Conservation (phyloP, 2,329 filamentous ascomycete species). For the Aureobasidium uvarum region DNA sequence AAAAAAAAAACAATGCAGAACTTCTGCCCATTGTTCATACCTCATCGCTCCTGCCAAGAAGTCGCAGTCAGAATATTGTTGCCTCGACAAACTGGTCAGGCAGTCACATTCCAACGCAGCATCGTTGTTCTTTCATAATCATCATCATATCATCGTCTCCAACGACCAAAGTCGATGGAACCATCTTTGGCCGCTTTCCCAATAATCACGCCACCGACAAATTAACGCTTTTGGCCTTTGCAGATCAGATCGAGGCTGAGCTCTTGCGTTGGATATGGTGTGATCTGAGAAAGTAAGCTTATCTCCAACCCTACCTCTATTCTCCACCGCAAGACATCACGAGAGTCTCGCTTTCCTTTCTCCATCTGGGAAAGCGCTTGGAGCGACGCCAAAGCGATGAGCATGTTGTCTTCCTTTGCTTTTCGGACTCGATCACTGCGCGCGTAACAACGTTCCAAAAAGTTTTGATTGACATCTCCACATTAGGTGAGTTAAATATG, state of each 20-base stretch:
- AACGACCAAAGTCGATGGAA: too few relatives aligned
- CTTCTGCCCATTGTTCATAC: not conserved
- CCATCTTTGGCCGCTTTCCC: not conserved
- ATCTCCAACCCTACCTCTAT: not conserved
- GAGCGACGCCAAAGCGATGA: too few relatives aligned
- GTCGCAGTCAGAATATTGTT: not conserved
- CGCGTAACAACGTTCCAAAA: not conserved
- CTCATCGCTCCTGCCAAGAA: not conserved
- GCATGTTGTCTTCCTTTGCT: not conserved
- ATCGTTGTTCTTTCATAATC: not conserved
- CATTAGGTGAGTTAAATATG: not conserved
- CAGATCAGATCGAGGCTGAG: not conserved
- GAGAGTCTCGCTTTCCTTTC: not conserved
- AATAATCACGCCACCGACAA: not conserved
- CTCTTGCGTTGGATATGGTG: not conserved
- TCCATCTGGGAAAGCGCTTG: not conserved
- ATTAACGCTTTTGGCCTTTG: not conserved
- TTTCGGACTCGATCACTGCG: not conserved
- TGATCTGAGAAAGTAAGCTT: not conserved
- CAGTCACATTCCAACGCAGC: not conserved
- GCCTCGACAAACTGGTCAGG: not conserved
- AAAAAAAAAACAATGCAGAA: not conserved
- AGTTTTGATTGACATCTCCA: not conserved
- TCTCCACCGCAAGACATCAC: not conserved
- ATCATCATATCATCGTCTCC: not conserved